These are phyloP conservation scores for Cadophora gregata DNA, from an alignment of 2,329 filamentous ascomycete species.

Conservation along the genomic window DNA sequence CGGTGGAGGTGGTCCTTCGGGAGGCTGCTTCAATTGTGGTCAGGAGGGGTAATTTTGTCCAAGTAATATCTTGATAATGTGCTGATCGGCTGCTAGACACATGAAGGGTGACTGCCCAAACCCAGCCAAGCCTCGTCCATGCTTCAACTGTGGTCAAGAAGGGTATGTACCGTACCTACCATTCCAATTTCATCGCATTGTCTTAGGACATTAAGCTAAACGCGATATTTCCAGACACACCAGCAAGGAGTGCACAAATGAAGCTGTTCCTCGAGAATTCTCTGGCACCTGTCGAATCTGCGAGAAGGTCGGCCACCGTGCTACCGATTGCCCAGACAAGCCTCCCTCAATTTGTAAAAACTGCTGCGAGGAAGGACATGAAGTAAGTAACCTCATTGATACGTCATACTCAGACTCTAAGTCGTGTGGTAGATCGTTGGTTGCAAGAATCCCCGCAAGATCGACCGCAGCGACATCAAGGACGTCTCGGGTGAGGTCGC, in stretches of 20 bases:
- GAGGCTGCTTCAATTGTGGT: conserved; percentile 49
- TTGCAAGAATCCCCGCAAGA: conserved; percentile 65
- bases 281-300: conserved; percentile 66
- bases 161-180: conserved; percentile 58
- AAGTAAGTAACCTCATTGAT: conserved; percentile 37
- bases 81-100: conserved; percentile 28
- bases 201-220: neutral
- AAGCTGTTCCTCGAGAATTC: conserved; percentile 53
- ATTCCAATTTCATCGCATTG: neutral
- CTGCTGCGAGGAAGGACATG: conserved; percentile 67
- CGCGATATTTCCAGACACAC: conserved; percentile 55
- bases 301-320: conserved; percentile 58
- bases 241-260: conserved; percentile 66
- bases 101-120: conserved; percentile 36
- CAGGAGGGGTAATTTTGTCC: conserved; percentile 62
- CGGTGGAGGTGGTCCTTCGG: conserved; percentile 20
- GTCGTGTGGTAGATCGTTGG: conserved; percentile 43
- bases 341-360: conserved; percentile 63
- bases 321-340: conserved; percentile 67
- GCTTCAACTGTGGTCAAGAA: conserved; percentile 65
- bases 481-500: conserved; percentile 59
- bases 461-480: conserved; percentile 59
- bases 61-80: neutral
- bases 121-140: conserved; percentile 35
- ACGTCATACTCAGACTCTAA: neutral